Conservation (phyloP, 352 stramenopile species). For the Phytophthora pini region DNA sequence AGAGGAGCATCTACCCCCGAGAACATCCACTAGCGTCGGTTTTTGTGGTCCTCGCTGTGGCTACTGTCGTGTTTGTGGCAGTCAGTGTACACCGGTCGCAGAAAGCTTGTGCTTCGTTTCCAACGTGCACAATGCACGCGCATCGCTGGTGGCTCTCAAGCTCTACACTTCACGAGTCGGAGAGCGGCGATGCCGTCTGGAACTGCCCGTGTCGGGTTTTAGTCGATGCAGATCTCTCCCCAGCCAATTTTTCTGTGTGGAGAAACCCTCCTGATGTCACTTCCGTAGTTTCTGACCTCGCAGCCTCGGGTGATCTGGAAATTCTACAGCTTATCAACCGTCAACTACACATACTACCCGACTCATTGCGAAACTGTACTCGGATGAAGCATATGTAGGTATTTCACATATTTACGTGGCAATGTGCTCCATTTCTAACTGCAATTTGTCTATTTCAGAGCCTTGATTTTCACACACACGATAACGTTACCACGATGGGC, state of each 20-base stretch:
- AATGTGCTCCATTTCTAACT: neutral
- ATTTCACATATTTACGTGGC: neutral
- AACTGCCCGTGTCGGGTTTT: conserved; percentile 47
- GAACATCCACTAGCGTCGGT: conserved; percentile 27
- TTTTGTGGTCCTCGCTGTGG: conserved; percentile 14
- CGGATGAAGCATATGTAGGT: conserved; percentile 47
- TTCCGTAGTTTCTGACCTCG: conserved; percentile 29
- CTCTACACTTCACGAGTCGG: neutral
- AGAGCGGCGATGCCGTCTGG: neutral
- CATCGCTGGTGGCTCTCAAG: conserved; percentile 26
- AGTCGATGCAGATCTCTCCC: conserved; percentile 25
- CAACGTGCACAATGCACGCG: conserved; percentile 29
- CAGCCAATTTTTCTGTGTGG: conserved; percentile 35
- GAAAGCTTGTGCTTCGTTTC: conserved; percentile 17
- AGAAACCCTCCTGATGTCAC: conserved; percentile 20
- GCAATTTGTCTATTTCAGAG: conserved; percentile 12
- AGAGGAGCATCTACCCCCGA: conserved; percentile 22
- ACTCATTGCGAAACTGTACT: conserved; percentile 31
- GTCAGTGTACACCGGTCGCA: conserved; percentile 19
- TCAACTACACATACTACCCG: conserved; percentile 20
- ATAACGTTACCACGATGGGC: conserved; percentile 36
- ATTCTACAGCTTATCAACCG: conserved; percentile 48
- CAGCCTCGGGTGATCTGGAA: conserved; percentile 36
- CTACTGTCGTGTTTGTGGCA: conserved; percentile 18
- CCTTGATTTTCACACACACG: conserved; percentile 40